Evolutionary conservation across 1,284 basidiomycete species (phyloP).

Genomic region (Leccinum angustisporum): DNA sequence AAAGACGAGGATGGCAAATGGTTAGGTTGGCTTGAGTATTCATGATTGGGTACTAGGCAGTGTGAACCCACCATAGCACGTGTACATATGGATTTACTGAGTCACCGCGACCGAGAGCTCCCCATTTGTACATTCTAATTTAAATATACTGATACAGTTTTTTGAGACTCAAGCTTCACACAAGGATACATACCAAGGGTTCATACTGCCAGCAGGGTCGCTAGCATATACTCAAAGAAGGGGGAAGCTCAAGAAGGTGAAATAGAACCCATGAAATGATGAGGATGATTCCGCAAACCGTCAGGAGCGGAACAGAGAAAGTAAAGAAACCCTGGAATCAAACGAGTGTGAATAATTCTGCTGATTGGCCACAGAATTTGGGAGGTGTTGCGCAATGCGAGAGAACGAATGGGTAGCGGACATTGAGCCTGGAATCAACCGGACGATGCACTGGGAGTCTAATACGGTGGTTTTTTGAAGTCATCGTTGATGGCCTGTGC

Average conservation of each 20-base stretch:
- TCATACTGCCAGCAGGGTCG: neutral
- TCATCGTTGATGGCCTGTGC: conserved; percentile 55
- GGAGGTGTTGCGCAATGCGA: neutral
- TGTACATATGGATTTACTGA: neutral
- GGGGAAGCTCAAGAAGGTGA: neutral
- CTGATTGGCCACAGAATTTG: neutral
- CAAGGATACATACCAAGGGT: neutral
- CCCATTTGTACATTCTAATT: neutral
- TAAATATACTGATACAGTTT: neutral
- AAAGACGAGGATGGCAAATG: conserved; percentile 34
- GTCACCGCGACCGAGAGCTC: neutral
- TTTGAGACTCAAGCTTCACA: neutral
- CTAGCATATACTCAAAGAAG: neutral
- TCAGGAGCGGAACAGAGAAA: neutral
- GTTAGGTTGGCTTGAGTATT: conserved; percentile 22
- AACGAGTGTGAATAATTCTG: neutral
- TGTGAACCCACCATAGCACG: neutral
- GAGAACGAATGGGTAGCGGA: neutral
- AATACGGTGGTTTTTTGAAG: conserved; percentile 63
- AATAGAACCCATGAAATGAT: neutral
- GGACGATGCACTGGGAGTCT: conserved; percentile 15
- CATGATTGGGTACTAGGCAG: neutral
- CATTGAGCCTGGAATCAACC: neutral
- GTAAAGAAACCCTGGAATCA: neutral
- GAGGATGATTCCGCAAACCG: neutral